phyloP scores from a whole-genome alignment of 2,329 filamentous ascomycete genomes.

The Chaetothyriales sp. region DNA sequence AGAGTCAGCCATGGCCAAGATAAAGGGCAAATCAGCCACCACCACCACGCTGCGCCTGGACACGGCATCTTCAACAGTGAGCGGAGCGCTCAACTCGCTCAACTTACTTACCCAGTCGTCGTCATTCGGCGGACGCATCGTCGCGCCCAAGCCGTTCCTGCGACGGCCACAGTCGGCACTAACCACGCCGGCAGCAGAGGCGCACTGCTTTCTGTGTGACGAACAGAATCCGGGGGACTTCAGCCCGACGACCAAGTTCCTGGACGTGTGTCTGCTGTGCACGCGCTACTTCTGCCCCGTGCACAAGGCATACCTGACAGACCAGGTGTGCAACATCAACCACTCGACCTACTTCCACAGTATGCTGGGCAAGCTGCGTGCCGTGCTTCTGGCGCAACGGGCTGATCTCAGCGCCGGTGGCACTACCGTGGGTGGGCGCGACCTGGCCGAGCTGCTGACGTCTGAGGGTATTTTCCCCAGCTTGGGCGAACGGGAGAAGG shows the following conservation, averaged over 20 bases:
- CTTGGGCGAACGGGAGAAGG: slow-evolving; percentile 17
- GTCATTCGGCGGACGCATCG: neutral
- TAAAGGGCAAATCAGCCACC: neutral
- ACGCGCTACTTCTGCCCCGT: slow-evolving; percentile 16
- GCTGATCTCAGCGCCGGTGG: slow-evolving; percentile 2
- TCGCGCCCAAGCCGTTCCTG: slow-evolving; percentile 6
- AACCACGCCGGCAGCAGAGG: neutral
- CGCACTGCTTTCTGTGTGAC: slow-evolving; percentile 16
- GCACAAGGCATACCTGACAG: slow-evolving; percentile 13
- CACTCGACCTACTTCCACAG: slow-evolving; percentile 16
- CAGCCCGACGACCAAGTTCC: slow-evolving; percentile 17
- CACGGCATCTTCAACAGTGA: neutral
- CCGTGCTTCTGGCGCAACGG: slow-evolving; percentile 8
- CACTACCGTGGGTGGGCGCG: slow-evolving; percentile 5
- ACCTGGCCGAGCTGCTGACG: slow-evolving; percentile 12
- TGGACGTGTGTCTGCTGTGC: slow-evolving; percentile 16
- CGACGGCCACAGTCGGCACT: slow-evolving; percentile 4
- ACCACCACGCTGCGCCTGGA: neutral
- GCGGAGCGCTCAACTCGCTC: neutral
- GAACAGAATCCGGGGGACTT: slow-evolving; percentile 18
- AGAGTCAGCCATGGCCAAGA: neutral
- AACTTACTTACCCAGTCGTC: no score
- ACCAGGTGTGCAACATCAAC: slow-evolving; percentile 17
- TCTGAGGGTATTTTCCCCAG: slow-evolving; percentile 16
- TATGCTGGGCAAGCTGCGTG: slow-evolving; percentile 10